These are phyloP conservation scores for Dianthus caryophyllus DNA, from an alignment of 148 eudicot species.

Conservation along the genomic window DNA sequence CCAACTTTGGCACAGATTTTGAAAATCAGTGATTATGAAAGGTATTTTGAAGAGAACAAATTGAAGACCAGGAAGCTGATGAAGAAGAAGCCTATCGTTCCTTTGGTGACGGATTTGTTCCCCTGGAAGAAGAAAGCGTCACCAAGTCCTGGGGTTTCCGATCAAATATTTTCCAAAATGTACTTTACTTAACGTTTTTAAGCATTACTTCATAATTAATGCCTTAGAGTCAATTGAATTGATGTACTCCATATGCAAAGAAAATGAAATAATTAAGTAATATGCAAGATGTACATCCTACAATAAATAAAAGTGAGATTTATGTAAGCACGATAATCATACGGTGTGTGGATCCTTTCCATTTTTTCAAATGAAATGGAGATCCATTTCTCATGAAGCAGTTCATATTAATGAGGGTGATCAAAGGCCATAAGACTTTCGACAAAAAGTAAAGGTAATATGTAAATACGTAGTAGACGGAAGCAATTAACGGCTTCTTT, in stretches of 20 bases:
- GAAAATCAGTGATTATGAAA: slow-evolving; percentile 37
- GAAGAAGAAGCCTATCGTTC: slow-evolving; percentile 71
- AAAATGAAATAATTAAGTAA: background rate
- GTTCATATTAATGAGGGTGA: too few species aligned
- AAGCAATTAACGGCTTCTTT: too few species aligned
- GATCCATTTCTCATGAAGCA: too few species aligned
- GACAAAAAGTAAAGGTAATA: too few species aligned
- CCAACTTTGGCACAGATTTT: slow-evolving; percentile 52
- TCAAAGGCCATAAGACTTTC: too few species aligned
- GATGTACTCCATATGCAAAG: background rate
- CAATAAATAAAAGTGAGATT: background rate
- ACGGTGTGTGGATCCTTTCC: too few species aligned
- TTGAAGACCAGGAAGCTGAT: slow-evolving; percentile 35
- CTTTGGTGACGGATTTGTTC: slow-evolving; percentile 56
- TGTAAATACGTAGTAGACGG: too few species aligned
- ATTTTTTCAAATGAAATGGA: too few species aligned
- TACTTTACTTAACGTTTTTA: background rate
- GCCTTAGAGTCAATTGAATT: background rate
- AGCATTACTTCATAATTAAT: background rate
- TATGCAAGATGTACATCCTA: background rate
- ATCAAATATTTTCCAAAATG: slow-evolving; percentile 8
- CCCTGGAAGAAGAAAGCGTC: slow-evolving; percentile 42
- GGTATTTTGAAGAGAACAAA: slow-evolving; percentile 21
- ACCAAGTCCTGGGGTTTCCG: background rate
- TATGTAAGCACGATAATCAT: background rate